Percentiles rank a stretch among this genome's conserved stretches.
Conservation (phyloP, 2,329 filamentous ascomycete genomes). For the Stemphylium vesicarium region DNA sequence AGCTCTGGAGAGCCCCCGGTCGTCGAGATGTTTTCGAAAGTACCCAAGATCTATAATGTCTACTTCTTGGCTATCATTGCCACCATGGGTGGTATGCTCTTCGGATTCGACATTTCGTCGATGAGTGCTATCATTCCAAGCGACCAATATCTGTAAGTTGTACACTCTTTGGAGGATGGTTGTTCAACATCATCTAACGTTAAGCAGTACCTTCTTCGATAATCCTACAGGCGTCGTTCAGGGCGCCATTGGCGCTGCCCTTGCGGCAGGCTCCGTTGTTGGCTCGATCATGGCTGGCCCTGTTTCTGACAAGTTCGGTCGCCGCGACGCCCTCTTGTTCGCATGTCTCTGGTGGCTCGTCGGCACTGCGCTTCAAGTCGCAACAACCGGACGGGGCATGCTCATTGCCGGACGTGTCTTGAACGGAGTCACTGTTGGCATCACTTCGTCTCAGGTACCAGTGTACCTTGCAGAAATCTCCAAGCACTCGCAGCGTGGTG, state of each 20-base stretch:
- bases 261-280: conserved; percentile 73
- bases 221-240: conserved; percentile 57
- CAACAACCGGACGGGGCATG: conserved; percentile 71
- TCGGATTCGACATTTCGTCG: conserved; percentile 80
- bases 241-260: conserved; percentile 60
- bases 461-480: conserved; percentile 73
- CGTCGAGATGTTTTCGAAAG: conserved; percentile 38
- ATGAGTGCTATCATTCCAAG: conserved; percentile 62
- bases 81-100: conserved; percentile 70
- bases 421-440: conserved; percentile 75
- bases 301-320: conserved; percentile 63
- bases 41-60: conserved; percentile 63
- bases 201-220: conserved; percentile 54
- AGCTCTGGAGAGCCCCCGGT: conserved; percentile 16
- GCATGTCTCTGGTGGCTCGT: conserved; percentile 62
- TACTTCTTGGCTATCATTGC: conserved; percentile 65
- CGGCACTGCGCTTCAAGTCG: conserved; percentile 68
- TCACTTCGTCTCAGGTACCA: conserved; percentile 72
- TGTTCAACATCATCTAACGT: background rate
- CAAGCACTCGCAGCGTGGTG: conserved; percentile 64
- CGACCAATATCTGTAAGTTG: conserved; percentile 26
- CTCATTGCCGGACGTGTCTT: conserved; percentile 74
- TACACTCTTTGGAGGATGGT: background rate
- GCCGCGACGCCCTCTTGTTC: conserved; percentile 60
- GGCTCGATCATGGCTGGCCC: conserved; percentile 67